phyloP scores from a whole-genome alignment of 176 grass and related monocot genomes.

The Otatea glauca region DNA sequence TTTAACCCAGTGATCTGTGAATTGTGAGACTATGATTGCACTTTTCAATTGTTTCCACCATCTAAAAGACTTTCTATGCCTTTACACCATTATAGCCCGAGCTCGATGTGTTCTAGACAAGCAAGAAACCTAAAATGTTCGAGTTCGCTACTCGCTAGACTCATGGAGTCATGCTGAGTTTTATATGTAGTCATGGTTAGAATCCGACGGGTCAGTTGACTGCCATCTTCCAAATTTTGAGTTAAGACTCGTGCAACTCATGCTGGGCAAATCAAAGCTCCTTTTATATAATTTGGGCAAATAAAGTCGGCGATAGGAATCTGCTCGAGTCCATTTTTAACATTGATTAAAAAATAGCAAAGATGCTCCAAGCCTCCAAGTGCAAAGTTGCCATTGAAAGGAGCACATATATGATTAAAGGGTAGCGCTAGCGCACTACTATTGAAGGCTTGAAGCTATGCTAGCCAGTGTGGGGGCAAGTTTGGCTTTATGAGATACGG shows the following conservation, averaged over 20 bases:
- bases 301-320: background rate
- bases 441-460: too few species aligned
- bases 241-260: background rate
- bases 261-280: background rate
- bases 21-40: too few species aligned
- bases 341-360: background rate
- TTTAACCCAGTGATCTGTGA: too few species aligned
- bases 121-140: background rate
- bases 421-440: too few species aligned
- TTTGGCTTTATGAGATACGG: too few species aligned
- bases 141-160: background rate
- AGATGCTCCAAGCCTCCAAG: conserved; percentile 24
- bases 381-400: conserved; percentile 5
- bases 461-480: too few species aligned
- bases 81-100: too few species aligned
- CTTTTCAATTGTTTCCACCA: too few species aligned
- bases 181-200: background rate
- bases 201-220: background rate
- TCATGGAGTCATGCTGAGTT: background rate
- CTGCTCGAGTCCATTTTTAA: conserved; percentile 16
- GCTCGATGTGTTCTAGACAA: background rate
- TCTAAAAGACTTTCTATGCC: too few species aligned
- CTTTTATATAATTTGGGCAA: background rate
- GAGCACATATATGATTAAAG: background rate
- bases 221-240: background rate